Conservation (phyloP, 1,284 basidiomycete genomes). For the Blastosporella zonata region DNA sequence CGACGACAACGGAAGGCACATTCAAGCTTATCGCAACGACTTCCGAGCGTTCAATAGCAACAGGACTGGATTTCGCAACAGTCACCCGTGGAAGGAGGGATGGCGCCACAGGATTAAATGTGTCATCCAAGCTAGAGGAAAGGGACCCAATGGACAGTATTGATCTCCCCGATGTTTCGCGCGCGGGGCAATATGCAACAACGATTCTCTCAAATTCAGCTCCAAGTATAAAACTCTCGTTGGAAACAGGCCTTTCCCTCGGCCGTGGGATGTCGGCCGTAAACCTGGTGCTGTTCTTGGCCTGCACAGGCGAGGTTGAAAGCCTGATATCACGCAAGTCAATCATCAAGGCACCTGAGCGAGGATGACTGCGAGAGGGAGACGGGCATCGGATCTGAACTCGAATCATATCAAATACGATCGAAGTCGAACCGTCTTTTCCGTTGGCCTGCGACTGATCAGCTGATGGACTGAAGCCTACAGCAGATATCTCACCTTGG, state of each 20-base stretch:
- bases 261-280: constrained; percentile 20
- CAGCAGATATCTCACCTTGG: constrained; percentile 23
- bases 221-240: constrained; percentile 31
- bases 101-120: constrained; percentile 3
- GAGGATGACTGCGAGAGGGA: constrained; percentile 34
- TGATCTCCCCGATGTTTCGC: constrained; percentile 29
- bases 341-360: constrained; percentile 67
- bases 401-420: constrained; percentile 54
- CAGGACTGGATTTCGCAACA: constrained; percentile 25
- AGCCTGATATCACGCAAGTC: constrained; percentile 59
- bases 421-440: constrained; percentile 6
- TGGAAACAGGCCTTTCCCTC: constrained; percentile 6
- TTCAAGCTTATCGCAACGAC: constrained; percentile 44
- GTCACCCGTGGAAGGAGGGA: constrained; percentile 33
- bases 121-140: constrained; percentile 14
- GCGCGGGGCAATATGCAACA: constrained; percentile 42
- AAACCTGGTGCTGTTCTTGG: constrained; percentile 39
- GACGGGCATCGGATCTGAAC: constrained; percentile 59
- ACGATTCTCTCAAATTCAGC: constrained; percentile 45
- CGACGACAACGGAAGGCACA: constrained; percentile 64
- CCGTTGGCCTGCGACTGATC: constrained; percentile 7
- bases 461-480: constrained; percentile 1
- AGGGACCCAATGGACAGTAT: constrained; percentile 36
- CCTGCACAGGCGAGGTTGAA: constrained; percentile 28
- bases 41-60: constrained; percentile 21